phyloP scores from a whole-genome alignment of 1,139 yeast genomes.

The Suhomyces wounanorum region DNA sequence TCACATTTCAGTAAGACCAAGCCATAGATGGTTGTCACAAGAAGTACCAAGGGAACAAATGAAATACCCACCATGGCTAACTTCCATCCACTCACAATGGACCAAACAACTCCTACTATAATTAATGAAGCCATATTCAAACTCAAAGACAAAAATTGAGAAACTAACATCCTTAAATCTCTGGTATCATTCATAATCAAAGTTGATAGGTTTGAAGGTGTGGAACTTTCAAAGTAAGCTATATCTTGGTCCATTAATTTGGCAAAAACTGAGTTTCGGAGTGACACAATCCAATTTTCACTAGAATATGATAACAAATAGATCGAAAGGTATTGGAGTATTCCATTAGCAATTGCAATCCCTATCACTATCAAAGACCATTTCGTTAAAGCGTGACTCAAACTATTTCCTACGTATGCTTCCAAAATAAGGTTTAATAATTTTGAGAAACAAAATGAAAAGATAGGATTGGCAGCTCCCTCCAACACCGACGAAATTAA shows the following conservation, averaged over 20 bases:
- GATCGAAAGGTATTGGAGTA: conserved; percentile 52
- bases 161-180: conserved; percentile 65
- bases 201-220: conserved; percentile 63
- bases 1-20: conserved; percentile 55
- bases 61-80: conserved; percentile 78
- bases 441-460: conserved; percentile 76
- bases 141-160: conserved; percentile 59
- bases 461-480: conserved; percentile 72
- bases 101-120: conserved; percentile 70
- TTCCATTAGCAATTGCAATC: conserved; percentile 63
- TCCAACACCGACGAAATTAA: conserved; percentile 52
- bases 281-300: conserved; percentile 63
- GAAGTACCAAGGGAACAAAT: conserved; percentile 61
- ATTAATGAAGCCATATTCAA: conserved; percentile 57
- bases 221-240: conserved; percentile 52
- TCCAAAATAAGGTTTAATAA: conserved; percentile 59
- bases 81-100: conserved; percentile 82
- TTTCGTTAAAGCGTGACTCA: conserved; percentile 36
- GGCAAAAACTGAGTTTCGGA: conserved; percentile 54
- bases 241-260: conserved; percentile 55
- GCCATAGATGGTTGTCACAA: conserved; percentile 57
- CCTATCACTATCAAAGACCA: conserved; percentile 73
- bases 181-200: conserved; percentile 78
- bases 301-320: conserved; percentile 57
- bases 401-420: conserved; percentile 32